A percentile compares a stretch with the other conserved stretches of the same genome.
Conservation (phyloP, 2,329 filamentous ascomycete species). For the Tolypocladium ovalisporum region DNA sequence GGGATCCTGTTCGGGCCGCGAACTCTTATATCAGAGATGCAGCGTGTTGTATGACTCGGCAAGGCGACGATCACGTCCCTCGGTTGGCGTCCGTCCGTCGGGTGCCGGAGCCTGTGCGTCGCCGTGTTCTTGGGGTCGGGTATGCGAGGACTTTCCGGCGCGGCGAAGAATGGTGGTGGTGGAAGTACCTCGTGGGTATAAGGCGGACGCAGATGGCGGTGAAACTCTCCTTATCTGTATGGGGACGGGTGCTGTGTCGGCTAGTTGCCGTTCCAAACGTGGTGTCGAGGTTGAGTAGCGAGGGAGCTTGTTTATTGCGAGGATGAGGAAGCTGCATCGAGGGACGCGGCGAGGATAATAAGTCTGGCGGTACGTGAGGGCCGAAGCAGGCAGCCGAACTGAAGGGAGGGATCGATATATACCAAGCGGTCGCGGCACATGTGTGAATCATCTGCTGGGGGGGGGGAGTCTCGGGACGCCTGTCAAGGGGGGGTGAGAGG, state of each 20-base stretch:
- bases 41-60: not conserved
- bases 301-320: not conserved
- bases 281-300: not conserved
- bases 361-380: not conserved
- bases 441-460: slow-evolving; percentile 9
- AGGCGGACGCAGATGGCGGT: not conserved
- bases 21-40: not conserved
- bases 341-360: not conserved
- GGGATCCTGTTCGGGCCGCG: not conserved
- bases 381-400: slow-evolving; percentile 1
- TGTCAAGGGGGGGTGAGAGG: not conserved
- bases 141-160: not conserved
- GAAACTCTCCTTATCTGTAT: not conserved
- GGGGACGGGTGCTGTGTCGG: not conserved
- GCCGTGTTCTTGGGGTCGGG: not conserved
- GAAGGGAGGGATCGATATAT: slow-evolving; percentile 9
- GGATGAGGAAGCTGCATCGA: not conserved
- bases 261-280: not conserved
- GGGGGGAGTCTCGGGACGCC: slow-evolving; percentile 1
- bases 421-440: slow-evolving; percentile 11
- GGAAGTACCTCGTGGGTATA: not conserved
- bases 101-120: slow-evolving; percentile 2
- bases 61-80: slow-evolving; percentile 1
- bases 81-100: slow-evolving; percentile 3
- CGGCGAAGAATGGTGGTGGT: not conserved